Conservation (phyloP, 257 asterid species). For the Penstemon eatonii region DNA sequence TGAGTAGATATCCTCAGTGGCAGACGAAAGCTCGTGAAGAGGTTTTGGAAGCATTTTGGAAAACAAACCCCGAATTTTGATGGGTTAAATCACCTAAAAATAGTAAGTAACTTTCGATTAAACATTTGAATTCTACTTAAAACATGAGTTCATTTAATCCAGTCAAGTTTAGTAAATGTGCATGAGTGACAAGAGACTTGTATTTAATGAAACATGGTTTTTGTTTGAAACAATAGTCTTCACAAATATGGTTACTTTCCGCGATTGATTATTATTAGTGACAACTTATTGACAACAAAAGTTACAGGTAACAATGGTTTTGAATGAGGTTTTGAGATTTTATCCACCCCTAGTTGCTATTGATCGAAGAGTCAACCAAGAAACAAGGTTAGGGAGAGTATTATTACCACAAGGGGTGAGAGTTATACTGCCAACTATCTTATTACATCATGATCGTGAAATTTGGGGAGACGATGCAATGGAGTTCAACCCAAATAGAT, state of each 20-base stretch:
- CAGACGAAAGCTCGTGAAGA: constrained; percentile 50
- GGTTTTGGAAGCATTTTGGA: constrained; percentile 36
- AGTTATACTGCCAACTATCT: constrained; percentile 15
- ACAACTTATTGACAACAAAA: no score
- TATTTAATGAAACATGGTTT: no score
- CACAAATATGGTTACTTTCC: no score
- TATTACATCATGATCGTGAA: constrained; percentile 25
- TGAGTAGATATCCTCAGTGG: constrained; percentile 41
- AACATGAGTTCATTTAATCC: no score
- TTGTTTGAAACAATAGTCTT: no score
- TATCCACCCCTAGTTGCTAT: constrained; percentile 31
- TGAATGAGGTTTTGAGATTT: constrained; percentile 42
- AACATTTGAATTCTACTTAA: no score
- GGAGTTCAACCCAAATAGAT: no score
- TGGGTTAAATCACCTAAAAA: constrained; percentile 38
- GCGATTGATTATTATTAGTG: no score
- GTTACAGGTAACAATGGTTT: constrained; percentile 42
- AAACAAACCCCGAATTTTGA: constrained; percentile 29
- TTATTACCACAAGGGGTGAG: constrained; percentile 39
- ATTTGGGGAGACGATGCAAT: no score
- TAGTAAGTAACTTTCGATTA: constrained; percentile 32
- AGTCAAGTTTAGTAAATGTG: no score
- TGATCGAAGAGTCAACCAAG: constrained; percentile 24
- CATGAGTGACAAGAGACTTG: no score
- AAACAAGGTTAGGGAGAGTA: constrained; percentile 33